phyloP scores from a whole-genome alignment of 441 rosid species.

The Manihot esculenta region DNA sequence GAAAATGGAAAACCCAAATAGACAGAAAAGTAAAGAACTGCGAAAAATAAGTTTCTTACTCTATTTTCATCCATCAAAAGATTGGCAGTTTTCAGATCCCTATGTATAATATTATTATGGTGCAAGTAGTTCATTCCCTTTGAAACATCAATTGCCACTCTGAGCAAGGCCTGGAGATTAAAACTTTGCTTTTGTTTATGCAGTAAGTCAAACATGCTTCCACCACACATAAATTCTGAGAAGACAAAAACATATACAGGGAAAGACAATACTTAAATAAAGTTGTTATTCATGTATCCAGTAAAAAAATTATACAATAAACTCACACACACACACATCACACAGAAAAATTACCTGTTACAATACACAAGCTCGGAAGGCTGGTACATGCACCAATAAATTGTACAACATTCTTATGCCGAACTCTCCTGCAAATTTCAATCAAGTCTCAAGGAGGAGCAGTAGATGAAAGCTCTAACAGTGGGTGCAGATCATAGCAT shows the following conservation, averaged over 20 bases:
- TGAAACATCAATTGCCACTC: slow-evolving; percentile 61
- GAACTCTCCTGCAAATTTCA: slow-evolving; percentile 52
- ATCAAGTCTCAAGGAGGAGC: slow-evolving; percentile 7
- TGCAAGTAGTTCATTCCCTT: slow-evolving; percentile 66
- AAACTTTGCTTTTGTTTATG: slow-evolving; percentile 53
- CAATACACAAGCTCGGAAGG: slow-evolving; percentile 59
- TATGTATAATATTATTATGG: slow-evolving; percentile 52
- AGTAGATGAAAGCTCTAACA: slow-evolving; percentile 18
- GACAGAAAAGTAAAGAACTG: slow-evolving; percentile 11
- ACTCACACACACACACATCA: too few relatives aligned
- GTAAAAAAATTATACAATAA: background rate
- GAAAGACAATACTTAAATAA: slow-evolving; percentile 4
- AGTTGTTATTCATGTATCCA: slow-evolving; percentile 7
- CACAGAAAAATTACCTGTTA: slow-evolving; percentile 47
- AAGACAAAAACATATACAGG: slow-evolving; percentile 18
- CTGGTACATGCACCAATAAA: slow-evolving; percentile 71
- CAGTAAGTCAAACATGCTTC: slow-evolving; percentile 66
- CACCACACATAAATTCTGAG: slow-evolving; percentile 68
- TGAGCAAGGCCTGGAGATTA: slow-evolving; percentile 47
- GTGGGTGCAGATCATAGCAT: slow-evolving; percentile 6
- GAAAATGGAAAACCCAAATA: slow-evolving; percentile 5
- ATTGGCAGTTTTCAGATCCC: slow-evolving; percentile 69
- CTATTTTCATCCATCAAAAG: slow-evolving; percentile 69
- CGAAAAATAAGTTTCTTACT: slow-evolving; percentile 43
- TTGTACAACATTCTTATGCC: slow-evolving; percentile 61